Conservation (phyloP, 495 filamentous ascomycete species). For the Aspergillus coremiiformis region DNA sequence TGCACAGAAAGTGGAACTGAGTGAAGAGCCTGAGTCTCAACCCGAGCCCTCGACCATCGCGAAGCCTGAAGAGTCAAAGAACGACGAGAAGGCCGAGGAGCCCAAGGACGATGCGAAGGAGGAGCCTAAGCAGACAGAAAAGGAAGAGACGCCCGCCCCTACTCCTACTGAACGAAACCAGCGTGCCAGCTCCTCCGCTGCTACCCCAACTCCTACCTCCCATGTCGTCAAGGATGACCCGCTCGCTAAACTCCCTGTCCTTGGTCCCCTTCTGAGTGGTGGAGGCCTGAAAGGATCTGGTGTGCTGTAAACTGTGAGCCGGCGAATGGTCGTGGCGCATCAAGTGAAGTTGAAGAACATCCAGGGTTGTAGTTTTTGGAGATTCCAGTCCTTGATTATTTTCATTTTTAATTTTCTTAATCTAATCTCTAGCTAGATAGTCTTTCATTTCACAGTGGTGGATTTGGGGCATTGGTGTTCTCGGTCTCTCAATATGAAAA, state of each 20-base stretch:
- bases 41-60: no score
- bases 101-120: not conserved
- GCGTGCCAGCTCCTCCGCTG: slow-evolving; percentile 12
- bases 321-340: no score
- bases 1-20: not conserved
- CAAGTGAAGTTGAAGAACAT: not conserved
- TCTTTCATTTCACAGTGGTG: no score
- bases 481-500: no score
- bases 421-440: no score
- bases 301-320: no score
- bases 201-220: not conserved
- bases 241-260: slow-evolving; percentile 25
- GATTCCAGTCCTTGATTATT: no score
- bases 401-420: no score
- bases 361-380: no score
- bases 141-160: not conserved
- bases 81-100: not conserved
- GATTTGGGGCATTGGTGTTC: no score
- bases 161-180: slow-evolving; percentile 13
- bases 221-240: slow-evolving; percentile 17
- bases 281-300: slow-evolving; percentile 23
- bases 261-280: no score
- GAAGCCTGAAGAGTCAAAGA: not conserved
- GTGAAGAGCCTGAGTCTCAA: not conserved
- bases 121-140: not conserved